Evolutionary conservation across 2,329 filamentous ascomycete genomes (phyloP), one percentile per base, ranked within the genome.

Genomic region (Botryotinia convoluta): DNA sequence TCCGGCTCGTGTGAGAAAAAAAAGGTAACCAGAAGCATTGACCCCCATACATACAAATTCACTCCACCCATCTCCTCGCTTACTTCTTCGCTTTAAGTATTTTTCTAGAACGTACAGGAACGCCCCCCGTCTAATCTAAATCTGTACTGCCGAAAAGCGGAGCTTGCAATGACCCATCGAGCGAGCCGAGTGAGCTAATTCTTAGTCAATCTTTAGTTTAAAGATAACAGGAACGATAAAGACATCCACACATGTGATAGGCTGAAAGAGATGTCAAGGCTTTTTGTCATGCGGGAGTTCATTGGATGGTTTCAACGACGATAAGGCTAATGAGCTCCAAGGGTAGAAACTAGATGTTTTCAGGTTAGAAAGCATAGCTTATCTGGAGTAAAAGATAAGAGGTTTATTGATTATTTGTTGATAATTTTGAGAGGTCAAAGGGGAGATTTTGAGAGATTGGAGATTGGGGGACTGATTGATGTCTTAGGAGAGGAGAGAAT

Each of bases 401-500:
- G 32, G 26, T 29, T 63, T 63, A 37, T 63, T 44, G 37, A n/a
- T 63, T 63, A 37, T 67, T 37, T 67, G 63, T 67, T 67, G 32
- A 67, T 69, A 69, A 69, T 69, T 69, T 39, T 37, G 12, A 69
- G 37, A 57, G 35, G 65, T 69, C 65, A 69, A 69, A 54, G 60
- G 62, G 29, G 29, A 26, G 42, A n/a, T 57, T 29, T 29, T 29
- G 48, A 18, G 16, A 37, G 18, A 22, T 42, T 32, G 32, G 44
- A 45, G 44, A 45, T 45, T 45, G 44, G 20, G 16, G 35, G 20
- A 63, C 12, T 29, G n/a, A 29, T 44, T 29, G 39, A 42, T 63
- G 39, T 29, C 9, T 63, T 63, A 10, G 39, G 26, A 44, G 22
- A 5, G 22, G 37, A 59, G 57, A 59, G 35, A 39, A 61, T 6